Evolutionary conservation across 2,329 filamentous ascomycete genomes (phyloP).

Genomic region (Rhynchosporium graminicola): DNA sequence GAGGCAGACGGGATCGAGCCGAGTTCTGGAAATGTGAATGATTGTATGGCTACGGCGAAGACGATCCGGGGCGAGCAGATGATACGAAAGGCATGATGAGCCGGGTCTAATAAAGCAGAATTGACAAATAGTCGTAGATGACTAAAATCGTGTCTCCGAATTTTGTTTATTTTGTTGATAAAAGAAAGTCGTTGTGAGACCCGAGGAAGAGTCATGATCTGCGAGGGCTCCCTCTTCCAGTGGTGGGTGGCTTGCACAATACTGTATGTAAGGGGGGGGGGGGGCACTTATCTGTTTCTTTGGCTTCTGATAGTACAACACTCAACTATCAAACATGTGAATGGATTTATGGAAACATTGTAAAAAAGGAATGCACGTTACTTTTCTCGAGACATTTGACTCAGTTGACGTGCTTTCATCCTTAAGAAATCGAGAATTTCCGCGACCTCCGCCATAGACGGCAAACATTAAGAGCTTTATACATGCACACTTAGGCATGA

Average conservation of each 20-base stretch:
- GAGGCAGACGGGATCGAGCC: not conserved
- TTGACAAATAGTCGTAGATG: not conserved
- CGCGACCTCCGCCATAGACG: not conserved
- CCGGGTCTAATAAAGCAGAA: conserved; percentile 2
- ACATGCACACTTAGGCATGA: not conserved
- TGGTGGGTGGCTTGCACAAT: too few species aligned
- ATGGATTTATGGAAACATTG: not conserved
- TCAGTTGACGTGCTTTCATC: conserved; percentile 7
- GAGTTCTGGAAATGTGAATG: conserved; percentile 4
- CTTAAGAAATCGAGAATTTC: not conserved
- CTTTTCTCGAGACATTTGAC: conserved; percentile 11
- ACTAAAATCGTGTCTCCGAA: not conserved
- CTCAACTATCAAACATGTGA: not conserved
- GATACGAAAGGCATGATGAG: not conserved
- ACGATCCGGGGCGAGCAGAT: conserved; percentile 8
- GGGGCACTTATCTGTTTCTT: too few species aligned
- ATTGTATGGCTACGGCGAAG: not conserved
- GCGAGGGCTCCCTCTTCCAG: too few species aligned
- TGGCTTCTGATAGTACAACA: too few species aligned
- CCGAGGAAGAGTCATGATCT: too few species aligned
- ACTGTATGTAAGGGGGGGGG: too few species aligned
- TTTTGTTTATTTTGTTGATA: too few species aligned
- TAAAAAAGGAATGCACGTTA: not conserved
- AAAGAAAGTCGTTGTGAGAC: not conserved
- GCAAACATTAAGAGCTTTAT: not conserved